These are phyloP conservation scores for Lithospermum erythrorhizon DNA, from an alignment of 257 asterid genomes.

Conservation along the genomic window DNA sequence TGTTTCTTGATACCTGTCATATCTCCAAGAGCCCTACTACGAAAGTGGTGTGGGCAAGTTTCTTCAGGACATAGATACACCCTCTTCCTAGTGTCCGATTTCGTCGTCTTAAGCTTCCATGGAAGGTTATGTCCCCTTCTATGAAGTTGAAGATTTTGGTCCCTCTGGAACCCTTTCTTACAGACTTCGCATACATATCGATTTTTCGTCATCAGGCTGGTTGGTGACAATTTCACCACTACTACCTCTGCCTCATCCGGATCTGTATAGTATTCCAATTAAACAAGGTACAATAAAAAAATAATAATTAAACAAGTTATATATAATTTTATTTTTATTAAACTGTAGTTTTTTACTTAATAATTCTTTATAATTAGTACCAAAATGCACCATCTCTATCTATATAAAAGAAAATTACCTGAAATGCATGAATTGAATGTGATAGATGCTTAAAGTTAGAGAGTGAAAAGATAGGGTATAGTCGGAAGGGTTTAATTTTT, in stretches of 20 bases:
- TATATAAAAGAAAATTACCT: no score
- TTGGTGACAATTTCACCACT: conserved; percentile 9
- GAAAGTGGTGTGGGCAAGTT: conserved; percentile 5
- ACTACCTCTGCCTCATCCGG: conserved; percentile 12
- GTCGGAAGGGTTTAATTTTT: not conserved
- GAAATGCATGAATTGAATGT: no score
- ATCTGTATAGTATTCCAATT: not conserved
- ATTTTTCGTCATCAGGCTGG: conserved; percentile 10
- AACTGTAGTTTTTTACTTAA: no score
- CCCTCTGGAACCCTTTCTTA: not conserved
- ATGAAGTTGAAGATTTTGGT: conserved; percentile 4
- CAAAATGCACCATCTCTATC: not conserved
- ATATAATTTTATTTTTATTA: no score
- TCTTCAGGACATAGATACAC: conserved; percentile 12
- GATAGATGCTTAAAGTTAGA: no score
- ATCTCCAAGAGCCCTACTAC: conserved; percentile 10
- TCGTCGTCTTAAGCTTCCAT: conserved; percentile 9
- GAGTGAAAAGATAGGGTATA: not conserved
- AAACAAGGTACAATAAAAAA: no score
- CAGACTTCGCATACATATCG: conserved; percentile 12
- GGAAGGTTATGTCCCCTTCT: conserved; percentile 15
- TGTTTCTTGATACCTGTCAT: conserved; percentile 12
- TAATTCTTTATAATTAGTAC: not conserved
- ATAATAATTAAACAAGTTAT: no score
- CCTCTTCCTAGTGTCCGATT: conserved; percentile 4